These are phyloP conservation scores for Diaporthe sp. DNA, from an alignment of 2,329 filamentous ascomycete genomes.

Conservation along the genomic window DNA sequence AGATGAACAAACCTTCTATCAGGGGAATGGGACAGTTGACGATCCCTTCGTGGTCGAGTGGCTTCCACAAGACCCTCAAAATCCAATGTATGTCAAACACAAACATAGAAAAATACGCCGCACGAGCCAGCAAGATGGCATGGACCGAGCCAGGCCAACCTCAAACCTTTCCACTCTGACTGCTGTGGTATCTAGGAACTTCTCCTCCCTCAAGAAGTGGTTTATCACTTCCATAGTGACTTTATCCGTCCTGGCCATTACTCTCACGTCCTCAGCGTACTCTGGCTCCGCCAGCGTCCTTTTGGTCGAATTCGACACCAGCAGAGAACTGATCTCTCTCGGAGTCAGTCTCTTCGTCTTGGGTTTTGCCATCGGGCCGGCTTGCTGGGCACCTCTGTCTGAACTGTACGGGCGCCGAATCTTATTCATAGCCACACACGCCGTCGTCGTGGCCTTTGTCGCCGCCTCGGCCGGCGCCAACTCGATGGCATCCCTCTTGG, in stretches of 20 bases:
- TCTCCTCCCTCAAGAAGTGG: constrained; percentile 50
- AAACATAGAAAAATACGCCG: not conserved
- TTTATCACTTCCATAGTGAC: constrained; percentile 50
- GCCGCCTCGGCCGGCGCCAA: constrained; percentile 66
- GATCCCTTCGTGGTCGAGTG: constrained; percentile 56
- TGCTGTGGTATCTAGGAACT: constrained; percentile 35
- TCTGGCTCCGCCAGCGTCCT: constrained; percentile 52
- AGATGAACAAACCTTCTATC: not conserved
- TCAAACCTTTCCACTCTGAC: not conserved
- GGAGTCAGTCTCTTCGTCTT: constrained; percentile 66
- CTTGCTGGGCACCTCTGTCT: constrained; percentile 66
- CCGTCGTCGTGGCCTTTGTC: constrained; percentile 27
- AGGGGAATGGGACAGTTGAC: constrained; percentile 49
- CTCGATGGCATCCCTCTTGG: constrained; percentile 68
- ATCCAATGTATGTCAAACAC: constrained; percentile 46
- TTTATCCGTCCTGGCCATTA: constrained; percentile 53
- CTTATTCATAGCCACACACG: constrained; percentile 9
- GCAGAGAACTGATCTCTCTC: constrained; percentile 55
- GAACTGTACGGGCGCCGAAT: constrained; percentile 30
- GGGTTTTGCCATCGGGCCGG: constrained; percentile 65
- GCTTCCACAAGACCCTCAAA: constrained; percentile 55
- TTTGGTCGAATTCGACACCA: constrained; percentile 51
- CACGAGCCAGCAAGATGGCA: not conserved
- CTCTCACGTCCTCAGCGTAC: constrained; percentile 64
- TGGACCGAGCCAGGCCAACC: not conserved